phyloP scores from a whole-genome alignment of 2,329 filamentous ascomycete genomes.

The Penicillium sp. region DNA sequence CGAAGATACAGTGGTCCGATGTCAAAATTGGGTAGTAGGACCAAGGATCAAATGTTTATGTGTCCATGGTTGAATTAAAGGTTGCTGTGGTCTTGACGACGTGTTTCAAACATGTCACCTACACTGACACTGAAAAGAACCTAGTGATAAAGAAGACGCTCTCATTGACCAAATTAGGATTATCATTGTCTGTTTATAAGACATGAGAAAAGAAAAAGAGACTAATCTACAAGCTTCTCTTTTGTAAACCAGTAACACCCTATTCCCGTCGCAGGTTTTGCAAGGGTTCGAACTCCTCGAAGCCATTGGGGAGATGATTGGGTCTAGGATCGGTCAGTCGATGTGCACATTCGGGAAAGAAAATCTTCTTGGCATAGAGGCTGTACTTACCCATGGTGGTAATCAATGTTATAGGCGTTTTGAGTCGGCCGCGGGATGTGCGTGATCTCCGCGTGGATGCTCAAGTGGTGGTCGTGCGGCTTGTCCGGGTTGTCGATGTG shows the following conservation, averaged over 20 bases:
- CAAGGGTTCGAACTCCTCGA: slow-evolving; percentile 18
- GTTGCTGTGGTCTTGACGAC: too few relatives aligned
- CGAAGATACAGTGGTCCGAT: background rate
- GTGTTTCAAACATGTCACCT: background rate
- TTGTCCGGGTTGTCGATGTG: background rate
- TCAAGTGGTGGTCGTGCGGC: background rate
- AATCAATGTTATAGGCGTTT: slow-evolving; percentile 9
- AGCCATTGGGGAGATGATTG: slow-evolving; percentile 13
- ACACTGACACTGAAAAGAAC: background rate
- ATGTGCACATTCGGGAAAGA: background rate
- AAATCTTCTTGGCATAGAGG: background rate
- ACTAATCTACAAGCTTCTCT: slow-evolving; percentile 18
- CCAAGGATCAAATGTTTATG: background rate
- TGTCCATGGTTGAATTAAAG: background rate
- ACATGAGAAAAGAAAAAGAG: background rate
- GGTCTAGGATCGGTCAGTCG: slow-evolving; percentile 5
- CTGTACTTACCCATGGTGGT: slow-evolving; percentile 11
- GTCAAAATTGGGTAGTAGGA: background rate
- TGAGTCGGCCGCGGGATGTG: slow-evolving; percentile 12
- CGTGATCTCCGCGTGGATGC: slow-evolving; percentile 2
- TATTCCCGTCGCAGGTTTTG: background rate
- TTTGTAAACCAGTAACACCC: too few relatives aligned
- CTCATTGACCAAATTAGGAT: background rate
- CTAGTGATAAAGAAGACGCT: background rate
- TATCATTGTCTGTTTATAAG: background rate